A percentile compares a stretch with the other conserved stretches of the same genome.
These are phyloP conservation scores for Alnus rubra DNA, from an alignment of 306 rosid species.

Conservation along the genomic window DNA sequence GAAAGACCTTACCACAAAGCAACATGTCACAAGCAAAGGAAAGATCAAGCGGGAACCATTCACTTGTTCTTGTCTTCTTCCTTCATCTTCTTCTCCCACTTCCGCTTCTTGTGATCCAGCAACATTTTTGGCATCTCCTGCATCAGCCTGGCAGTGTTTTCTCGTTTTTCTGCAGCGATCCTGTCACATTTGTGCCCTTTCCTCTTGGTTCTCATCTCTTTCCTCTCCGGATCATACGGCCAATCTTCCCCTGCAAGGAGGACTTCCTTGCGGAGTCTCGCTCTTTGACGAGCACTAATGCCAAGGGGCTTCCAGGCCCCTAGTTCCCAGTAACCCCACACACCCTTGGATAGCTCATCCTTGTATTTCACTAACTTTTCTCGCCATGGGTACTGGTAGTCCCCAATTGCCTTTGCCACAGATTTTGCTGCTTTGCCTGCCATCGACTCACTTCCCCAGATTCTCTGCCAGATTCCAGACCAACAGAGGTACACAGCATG, in stretches of 20 bases:
- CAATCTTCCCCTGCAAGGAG: conserved; percentile 80
- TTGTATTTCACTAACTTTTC: conserved; percentile 64
- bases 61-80: conserved; percentile 76
- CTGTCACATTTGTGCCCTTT: conserved; percentile 87
- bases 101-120: conserved; percentile 74
- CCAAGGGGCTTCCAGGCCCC: conserved; percentile 89
- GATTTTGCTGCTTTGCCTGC: conserved; percentile 68
- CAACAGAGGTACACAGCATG: background rate
- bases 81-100: conserved; percentile 95
- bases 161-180: conserved; percentile 76
- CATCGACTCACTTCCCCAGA: conserved; percentile 32
- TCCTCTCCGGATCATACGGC: conserved; percentile 76
- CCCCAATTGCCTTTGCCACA: conserved; percentile 53
- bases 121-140: conserved; percentile 85
- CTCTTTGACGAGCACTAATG: conserved; percentile 70
- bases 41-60: conserved; percentile 20
- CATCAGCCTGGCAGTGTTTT: conserved; percentile 77
- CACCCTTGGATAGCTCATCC: conserved; percentile 76
- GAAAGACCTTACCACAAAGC: background rate
- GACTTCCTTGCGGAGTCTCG: conserved; percentile 71
- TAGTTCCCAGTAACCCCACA: conserved; percentile 88
- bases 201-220: conserved; percentile 81
- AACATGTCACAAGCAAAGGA: background rate
- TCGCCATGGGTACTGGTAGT: conserved; percentile 75
- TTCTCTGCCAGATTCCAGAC: conserved; percentile 24